Evolutionary conservation across 2,329 filamentous ascomycete species (phyloP).

Genomic region (Penicillium oxalicum): DNA sequence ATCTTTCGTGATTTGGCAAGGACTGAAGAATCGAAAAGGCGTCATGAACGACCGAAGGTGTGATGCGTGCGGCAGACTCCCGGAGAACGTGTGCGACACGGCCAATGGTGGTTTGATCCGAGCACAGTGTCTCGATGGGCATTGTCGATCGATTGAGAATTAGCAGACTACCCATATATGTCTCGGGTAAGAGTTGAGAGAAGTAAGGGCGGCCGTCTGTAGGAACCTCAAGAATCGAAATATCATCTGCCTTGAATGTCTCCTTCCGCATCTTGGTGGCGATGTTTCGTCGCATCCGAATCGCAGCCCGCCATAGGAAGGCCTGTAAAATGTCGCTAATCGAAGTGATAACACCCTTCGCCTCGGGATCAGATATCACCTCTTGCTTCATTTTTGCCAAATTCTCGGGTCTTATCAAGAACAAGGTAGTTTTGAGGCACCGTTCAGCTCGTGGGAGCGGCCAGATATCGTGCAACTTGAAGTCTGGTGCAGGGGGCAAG

Average conservation of each 20-base stretch:
- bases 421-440: constrained; percentile 3
- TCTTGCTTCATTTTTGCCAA: constrained; percentile 8
- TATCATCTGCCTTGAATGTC: constrained; percentile 2
- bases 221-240: constrained; percentile 5
- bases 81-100: constrained; percentile 4
- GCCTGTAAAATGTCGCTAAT: constrained; percentile 5
- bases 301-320: constrained; percentile 4
- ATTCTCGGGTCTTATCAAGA: constrained; percentile 1
- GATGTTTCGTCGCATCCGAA: background rate
- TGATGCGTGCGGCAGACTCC: constrained; percentile 6
- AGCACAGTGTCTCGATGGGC: constrained; percentile 7
- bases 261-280: constrained; percentile 3
- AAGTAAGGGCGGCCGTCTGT: constrained; percentile 6
- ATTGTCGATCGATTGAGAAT: constrained; percentile 8
- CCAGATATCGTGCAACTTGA: constrained; percentile 3
- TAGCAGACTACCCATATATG: constrained; percentile 6
- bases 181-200: constrained; percentile 2
- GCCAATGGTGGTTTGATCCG: constrained; percentile 4
- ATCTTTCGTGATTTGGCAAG: constrained; percentile 4
- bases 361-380: constrained; percentile 4
- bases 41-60: constrained; percentile 5
- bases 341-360: constrained; percentile 3
- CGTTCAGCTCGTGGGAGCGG: constrained; percentile 6
- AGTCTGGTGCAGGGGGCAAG: constrained; percentile 1
- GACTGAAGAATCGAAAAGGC: constrained; percentile 6